Conservation (phyloP, 345 rosid genomes). For the Camelina hispida region DNA sequence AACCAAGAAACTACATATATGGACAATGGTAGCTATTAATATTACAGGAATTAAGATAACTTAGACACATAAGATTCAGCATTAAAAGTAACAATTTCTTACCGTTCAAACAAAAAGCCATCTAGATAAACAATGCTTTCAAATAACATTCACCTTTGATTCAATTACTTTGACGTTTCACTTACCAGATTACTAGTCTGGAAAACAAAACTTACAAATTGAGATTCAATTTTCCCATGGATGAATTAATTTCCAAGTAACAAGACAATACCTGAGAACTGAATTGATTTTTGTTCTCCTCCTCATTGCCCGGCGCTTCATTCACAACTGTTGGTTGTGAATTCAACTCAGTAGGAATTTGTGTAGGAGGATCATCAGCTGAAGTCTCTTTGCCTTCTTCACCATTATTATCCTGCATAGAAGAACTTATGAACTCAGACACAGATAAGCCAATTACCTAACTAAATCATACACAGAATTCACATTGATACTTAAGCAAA, state of each 20-base stretch:
- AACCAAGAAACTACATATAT: conserved; percentile 13
- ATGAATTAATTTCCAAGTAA: conserved; percentile 1
- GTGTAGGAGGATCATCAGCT: conserved; percentile 46
- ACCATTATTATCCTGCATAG: conserved; percentile 56
- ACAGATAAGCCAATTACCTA: neutral
- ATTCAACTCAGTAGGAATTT: conserved; percentile 49
- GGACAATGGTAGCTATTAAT: neutral
- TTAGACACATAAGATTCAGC: neutral
- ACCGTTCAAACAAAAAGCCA: neutral
- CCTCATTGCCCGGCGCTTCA: conserved; percentile 43
- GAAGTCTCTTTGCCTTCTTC: conserved; percentile 54
- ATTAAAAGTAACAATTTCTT: neutral
- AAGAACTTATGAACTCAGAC: conserved; percentile 9
- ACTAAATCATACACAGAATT: neutral
- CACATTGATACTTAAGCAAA: neutral
- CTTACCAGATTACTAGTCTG: conserved; percentile 6
- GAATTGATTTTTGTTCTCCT: conserved; percentile 51
- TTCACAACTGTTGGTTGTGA: conserved; percentile 50
- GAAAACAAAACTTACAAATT: conserved; percentile 6
- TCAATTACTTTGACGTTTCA: conserved; percentile 3
- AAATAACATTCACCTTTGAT: neutral
- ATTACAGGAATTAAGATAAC: neutral
- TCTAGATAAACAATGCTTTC: neutral
- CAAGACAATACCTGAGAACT: conserved; percentile 58
- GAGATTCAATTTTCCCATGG: neutral